phyloP scores from a whole-genome alignment of 1,284 basidiomycete species.

The Fomitopsis palustris region DNA sequence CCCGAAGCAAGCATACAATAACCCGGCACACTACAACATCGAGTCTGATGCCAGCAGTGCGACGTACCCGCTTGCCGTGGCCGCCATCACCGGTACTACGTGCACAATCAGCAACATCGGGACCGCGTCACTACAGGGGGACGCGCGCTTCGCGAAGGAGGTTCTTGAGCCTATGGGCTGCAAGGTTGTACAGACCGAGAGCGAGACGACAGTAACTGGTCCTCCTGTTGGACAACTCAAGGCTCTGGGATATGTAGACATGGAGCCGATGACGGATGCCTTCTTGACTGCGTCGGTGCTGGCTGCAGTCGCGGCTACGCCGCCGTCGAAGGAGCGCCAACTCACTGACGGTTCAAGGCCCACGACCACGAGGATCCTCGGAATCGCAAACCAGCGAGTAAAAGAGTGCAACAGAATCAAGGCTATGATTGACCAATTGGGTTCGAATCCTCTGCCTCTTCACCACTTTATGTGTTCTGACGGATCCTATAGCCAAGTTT shows the following conservation, averaged over 20 bases:
- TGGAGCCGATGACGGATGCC: constrained; percentile 99
- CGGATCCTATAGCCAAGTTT: constrained; percentile 73
- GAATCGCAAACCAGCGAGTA: constrained; percentile 97
- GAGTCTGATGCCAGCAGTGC: constrained; percentile 96
- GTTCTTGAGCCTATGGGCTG: constrained; percentile 97
- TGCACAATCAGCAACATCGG: constrained; percentile 96
- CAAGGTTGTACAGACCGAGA: constrained; percentile 82
- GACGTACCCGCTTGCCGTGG: constrained; percentile 95
- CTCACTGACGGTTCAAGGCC: constrained; percentile 30
- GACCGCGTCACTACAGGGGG: constrained; percentile 88
- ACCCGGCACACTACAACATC: constrained; percentile 84
- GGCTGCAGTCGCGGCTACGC: constrained; percentile 78
- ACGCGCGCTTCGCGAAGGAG: constrained; percentile 92
- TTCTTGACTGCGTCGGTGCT: constrained; percentile 95
- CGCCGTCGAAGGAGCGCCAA: constrained; percentile 35
- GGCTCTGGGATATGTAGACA: constrained; percentile 88
- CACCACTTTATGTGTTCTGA: background rate
- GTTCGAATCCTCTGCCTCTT: constrained; percentile 37
- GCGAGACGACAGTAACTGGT: constrained; percentile 90
- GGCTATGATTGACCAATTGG: constrained; percentile 95
- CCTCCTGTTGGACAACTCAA: constrained; percentile 80
- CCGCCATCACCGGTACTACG: constrained; percentile 92
- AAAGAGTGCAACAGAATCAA: constrained; percentile 98
- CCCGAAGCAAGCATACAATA: constrained; percentile 76
- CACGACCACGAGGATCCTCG: constrained; percentile 78